Evolutionary conservation across 257 asterid species (phyloP), one percentile per base, ranked within the genome.

Genomic region (Forsythia viridissima): DNA sequence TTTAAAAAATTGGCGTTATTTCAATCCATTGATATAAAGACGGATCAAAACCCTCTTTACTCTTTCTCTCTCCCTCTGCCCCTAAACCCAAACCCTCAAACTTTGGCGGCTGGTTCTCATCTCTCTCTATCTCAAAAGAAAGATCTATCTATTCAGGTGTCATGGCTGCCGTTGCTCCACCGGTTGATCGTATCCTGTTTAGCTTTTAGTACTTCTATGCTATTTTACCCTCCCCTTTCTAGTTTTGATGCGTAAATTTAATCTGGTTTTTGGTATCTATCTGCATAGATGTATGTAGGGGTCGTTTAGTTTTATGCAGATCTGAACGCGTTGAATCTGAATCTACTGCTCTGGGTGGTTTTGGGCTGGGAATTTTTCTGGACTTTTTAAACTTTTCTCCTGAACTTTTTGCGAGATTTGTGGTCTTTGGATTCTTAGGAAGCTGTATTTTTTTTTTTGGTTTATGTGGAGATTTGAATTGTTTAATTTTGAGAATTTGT

Each of bases 101-200:
- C 39, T 63, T 71, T 79, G 89, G 93, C 89, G 90, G 90, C 94
- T 81, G 84, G 70, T 72, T 66, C 73, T 4, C 76, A 24, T 16
- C 46, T 71, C 81, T 72, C 72, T 77, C 77, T 24, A 51, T 44
- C 61, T 55, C 6, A 57, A 20, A 48, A 66, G 57, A 80, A 6
- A 59, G 83, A 82, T 65, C 70, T 70, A 43, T 41, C 73, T 73
- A n/a, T 38, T 39, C 80, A 18, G 75, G 51, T 39, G 52, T 75
- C 78, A 90, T 90, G 92, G 91, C 92, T 21, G 82, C 90, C 75
- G 89, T 89, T 78, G 88, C 89, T 80, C 87, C 88, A 51, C 84
- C 91, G 69, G 83, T 84, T 66, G 94, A 88, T 83, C 90, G 94
- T 90, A 90, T 88, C 91, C 92, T 88, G 79, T 44, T 9, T 51